Base-by-base conservation (phyloP, 495 filamentous ascomycete species). In the Penicillium taxi region DNA sequence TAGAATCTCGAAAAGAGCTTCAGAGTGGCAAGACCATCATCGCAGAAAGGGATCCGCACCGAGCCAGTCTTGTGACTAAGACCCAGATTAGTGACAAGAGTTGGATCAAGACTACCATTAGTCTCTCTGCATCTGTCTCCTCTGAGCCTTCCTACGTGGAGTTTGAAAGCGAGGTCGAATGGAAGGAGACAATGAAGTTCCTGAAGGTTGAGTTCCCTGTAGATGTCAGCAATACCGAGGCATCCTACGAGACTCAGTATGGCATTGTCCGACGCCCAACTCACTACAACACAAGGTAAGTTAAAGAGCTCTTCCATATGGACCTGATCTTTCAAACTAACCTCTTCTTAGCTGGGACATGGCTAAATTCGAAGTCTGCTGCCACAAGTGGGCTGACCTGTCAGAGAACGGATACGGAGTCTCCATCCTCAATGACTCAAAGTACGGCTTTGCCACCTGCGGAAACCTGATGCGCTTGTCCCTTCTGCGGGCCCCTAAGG, bases 341-440 rank as follows among this genome's bases (percentile, higher is more conserved):
- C 23, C 0, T 35, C 1, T 7, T 36, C 2, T n/a, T 24, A 82
- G 75, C 56, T 98, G 91, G 91, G 91, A 98, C 48, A 95, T 94
- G 90, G 91, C 91, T 49, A 95, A 95, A 52, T 98, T 98, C 49
- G 91, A 98, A 66, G 91, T 98, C 27, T 95, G 89, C 75, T 89
- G 84, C 59, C 91, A 98, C 66, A 90, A 86, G 58, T 98, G 84
- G 71, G 91, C 91, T n/a, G 91, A 96, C 59, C 71, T 98, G 35
- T 94, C 86, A 4, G 91, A 98, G 56, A 66, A 86, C 53, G 80
- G 78, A 22, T 96, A 94, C 55, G 91, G 91, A 43, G 85, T 98
- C 2, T 87, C 84, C 4, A 83, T 98, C 47, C 72, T 96, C 20
- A 98, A 98, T 58, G 91, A 98, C 55, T 82, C 76, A 61, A 98